Conservation (phyloP, 1,284 basidiomycete species). For the Farysia itapuensis region DNA sequence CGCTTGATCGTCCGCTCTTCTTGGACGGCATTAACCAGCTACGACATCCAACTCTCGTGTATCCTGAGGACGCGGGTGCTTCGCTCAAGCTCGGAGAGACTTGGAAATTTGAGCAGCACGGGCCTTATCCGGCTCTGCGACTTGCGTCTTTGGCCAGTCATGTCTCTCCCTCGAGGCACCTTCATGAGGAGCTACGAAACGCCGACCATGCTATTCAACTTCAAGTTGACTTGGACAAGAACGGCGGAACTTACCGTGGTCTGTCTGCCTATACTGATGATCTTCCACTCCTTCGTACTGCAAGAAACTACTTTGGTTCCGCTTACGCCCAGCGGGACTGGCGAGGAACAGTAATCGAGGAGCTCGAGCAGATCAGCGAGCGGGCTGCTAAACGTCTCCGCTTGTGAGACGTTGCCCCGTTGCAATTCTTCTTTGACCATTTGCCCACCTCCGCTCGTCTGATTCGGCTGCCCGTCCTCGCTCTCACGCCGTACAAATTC, state of each 20-base stretch:
- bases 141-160: no score
- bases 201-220: not conserved
- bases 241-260: not conserved
- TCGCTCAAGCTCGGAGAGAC: not conserved
- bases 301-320: no score
- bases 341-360: no score
- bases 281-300: no score
- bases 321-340: no score
- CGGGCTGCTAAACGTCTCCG: no score
- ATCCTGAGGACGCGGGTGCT: not conserved
- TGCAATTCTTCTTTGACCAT: no score
- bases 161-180: not conserved
- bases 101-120: not conserved
- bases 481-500: no score
- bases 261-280: slow-evolving; percentile 1
- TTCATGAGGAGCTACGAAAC: not conserved
- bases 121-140: not conserved
- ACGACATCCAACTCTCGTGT: not conserved
- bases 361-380: no score
- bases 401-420: no score
- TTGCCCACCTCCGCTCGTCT: no score
- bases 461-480: no score
- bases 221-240: not conserved
- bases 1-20: not conserved
- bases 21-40: not conserved